A percentile compares a stretch with the other conserved stretches of the same genome.
phyloP scores from a whole-genome alignment of 2,329 filamentous ascomycete genomes.

The Escovopsis sp. region DNA sequence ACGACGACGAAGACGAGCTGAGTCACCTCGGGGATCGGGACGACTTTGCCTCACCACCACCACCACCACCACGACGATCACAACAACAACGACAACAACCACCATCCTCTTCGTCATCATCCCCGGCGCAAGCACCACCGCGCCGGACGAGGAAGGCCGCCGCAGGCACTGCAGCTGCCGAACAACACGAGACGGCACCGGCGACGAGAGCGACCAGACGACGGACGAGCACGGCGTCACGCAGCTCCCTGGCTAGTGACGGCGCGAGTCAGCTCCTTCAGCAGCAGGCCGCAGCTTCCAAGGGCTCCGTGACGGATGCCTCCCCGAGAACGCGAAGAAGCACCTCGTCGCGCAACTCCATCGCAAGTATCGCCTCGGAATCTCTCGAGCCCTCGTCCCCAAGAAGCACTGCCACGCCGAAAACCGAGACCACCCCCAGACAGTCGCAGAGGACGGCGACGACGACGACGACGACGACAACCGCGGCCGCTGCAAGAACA shows the following conservation, averaged over 20 bases:
- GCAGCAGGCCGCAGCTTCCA: neutral
- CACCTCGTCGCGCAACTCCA: slow-evolving; percentile 24
- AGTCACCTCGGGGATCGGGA: slow-evolving; percentile 3
- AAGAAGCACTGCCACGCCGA: neutral
- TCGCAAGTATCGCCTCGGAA: slow-evolving; percentile 11
- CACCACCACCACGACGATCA: no score
- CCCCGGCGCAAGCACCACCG: slow-evolving; percentile 5
- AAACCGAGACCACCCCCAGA: neutral
- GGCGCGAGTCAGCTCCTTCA: neutral
- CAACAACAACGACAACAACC: no score
- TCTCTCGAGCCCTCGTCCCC: neutral
- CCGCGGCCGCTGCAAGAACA: slow-evolving; percentile 20
- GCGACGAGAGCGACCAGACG: neutral
- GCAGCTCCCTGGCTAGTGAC: neutral
- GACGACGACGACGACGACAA: neutral
- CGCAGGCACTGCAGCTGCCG: neutral
- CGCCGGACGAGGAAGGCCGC: slow-evolving; percentile 2
- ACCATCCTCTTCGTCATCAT: no score
- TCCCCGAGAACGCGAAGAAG: slow-evolving; percentile 55
- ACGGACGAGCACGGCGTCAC: neutral
- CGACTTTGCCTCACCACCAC: slow-evolving; percentile 2
- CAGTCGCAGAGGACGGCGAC: neutral
- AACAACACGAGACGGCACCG: neutral
- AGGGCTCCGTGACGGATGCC: neutral
- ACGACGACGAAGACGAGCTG: slow-evolving; percentile 2